A percentile compares a stretch with the other conserved stretches of the same genome.
phyloP scores from a whole-genome alignment of 2,329 filamentous ascomycete genomes.

The Exserohilum rostratum region DNA sequence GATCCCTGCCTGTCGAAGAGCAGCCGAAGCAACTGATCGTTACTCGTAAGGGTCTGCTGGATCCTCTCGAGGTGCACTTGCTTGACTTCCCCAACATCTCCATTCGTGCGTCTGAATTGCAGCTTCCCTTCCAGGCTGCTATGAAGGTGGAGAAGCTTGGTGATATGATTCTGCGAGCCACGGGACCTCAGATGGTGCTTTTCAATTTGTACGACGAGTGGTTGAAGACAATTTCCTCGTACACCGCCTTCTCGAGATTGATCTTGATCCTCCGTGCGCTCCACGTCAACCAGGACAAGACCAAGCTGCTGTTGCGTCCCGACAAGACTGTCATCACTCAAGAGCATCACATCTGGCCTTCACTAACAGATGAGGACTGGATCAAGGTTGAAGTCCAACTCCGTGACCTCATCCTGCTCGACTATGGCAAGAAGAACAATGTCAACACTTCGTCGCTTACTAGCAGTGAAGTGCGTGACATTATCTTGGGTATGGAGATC shows the following conservation, averaged over 20 bases:
- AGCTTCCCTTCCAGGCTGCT: constrained; percentile 97
- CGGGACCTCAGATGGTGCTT: constrained; percentile 99
- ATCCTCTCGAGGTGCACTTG: constrained; percentile 95
- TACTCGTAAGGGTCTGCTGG: constrained; percentile 92
- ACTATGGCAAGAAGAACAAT: constrained; percentile 99
- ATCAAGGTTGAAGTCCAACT: constrained; percentile 99
- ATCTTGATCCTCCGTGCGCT: constrained; percentile 91
- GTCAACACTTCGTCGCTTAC: constrained; percentile 98
- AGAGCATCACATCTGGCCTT: constrained; percentile 98
- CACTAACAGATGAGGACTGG: constrained; percentile 94
- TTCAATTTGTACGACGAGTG: constrained; percentile 99
- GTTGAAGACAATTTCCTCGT: constrained; percentile 97
- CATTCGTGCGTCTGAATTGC: constrained; percentile 93
- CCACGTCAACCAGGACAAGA: constrained; percentile 98
- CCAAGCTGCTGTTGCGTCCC: constrained; percentile 89
- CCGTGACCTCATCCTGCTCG: constrained; percentile 93
- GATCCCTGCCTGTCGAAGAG: constrained; percentile 94
- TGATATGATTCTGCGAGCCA: constrained; percentile 97
- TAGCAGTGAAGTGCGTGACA: constrained; percentile 95
- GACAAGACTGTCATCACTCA: constrained; percentile 99
- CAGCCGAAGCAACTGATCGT: constrained; percentile 99
- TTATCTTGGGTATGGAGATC: constrained; percentile 99
- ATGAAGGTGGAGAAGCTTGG: constrained; percentile 99
- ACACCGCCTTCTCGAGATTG: constrained; percentile 95
- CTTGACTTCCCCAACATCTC: constrained; percentile 99